Percentiles rank a stretch among this genome's conserved stretches.
These are phyloP conservation scores for Theileria sp. DNA, from an alignment of 169 alveolate species.

Conservation along the genomic window DNA sequence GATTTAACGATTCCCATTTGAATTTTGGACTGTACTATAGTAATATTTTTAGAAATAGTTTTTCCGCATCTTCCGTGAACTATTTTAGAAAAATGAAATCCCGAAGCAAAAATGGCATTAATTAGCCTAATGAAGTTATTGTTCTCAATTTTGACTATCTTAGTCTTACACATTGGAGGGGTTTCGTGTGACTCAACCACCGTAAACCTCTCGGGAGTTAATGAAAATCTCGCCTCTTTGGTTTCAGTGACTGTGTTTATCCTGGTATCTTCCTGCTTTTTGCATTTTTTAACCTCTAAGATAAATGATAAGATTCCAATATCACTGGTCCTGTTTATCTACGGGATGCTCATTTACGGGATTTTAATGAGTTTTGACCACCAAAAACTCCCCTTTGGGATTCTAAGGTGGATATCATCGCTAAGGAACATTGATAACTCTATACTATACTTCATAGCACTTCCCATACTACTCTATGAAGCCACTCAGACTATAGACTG, in stretches of 20 bases:
- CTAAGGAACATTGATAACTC: slow-evolving; percentile 74
- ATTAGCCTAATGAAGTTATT: neutral
- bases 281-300: slow-evolving; percentile 75
- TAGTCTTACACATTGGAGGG: neutral
- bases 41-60: neutral
- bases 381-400: slow-evolving; percentile 42
- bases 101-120: neutral
- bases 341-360: slow-evolving; percentile 73
- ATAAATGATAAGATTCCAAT: slow-evolving; percentile 72
- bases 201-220: slow-evolving; percentile 41
- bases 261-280: slow-evolving; percentile 68
- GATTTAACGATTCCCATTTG: neutral
- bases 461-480: slow-evolving; percentile 84
- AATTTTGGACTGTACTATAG: neutral
- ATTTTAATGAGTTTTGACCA: slow-evolving; percentile 59
- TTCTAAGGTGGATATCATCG: slow-evolving; percentile 51
- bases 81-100: neutral
- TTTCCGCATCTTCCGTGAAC: neutral
- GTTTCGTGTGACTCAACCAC: neutral
- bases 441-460: slow-evolving; percentile 75
- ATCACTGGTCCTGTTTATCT: slow-evolving; percentile 73
- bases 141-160: neutral
- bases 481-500: slow-evolving; percentile 85
- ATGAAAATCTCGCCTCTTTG: slow-evolving; percentile 64
- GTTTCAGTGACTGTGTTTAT: slow-evolving; percentile 66